A percentile compares a stretch with the other conserved stretches of the same genome.
phyloP scores from a whole-genome alignment of 192 early-diverging fungal genomes.

The Funneliformis mosseae region DNA sequence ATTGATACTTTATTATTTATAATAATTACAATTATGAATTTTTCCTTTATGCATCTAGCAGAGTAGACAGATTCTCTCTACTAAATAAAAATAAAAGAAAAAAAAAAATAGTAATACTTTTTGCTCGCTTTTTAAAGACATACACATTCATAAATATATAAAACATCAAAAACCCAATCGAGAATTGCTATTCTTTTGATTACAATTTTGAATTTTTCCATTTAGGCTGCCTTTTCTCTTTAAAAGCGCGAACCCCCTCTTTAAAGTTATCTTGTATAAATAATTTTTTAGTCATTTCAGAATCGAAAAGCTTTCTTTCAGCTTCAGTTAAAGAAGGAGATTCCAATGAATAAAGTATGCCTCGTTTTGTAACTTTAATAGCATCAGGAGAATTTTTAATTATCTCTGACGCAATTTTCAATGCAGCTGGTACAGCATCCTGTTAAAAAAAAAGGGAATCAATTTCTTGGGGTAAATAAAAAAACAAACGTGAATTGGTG shows the following conservation, averaged over 20 bases:
- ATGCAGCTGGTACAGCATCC: constrained; percentile 34
- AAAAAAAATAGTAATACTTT: no score
- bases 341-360: constrained; percentile 40
- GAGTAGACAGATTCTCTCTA: no score
- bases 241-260: constrained; percentile 47
- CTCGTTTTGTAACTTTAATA: constrained; percentile 43
- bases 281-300: constrained; percentile 33
- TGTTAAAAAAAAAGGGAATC: background rate
- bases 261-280: constrained; percentile 35
- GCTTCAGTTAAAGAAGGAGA: constrained; percentile 40
- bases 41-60: no score
- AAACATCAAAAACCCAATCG: no score
- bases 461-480: background rate
- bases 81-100: no score
- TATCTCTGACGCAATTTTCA: constrained; percentile 40
- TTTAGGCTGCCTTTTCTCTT: constrained; percentile 42
- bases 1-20: no score
- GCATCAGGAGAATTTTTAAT: constrained; percentile 49
- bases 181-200: background rate
- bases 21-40: no score
- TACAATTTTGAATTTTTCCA: constrained; percentile 39
- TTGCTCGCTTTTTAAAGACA: no score
- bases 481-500: no score
- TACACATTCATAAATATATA: no score
- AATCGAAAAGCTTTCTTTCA: constrained; percentile 33